Base-by-base conservation (phyloP, 2,329 filamentous ascomycete species). In the Aspergillus pseudoviridinutans region DNA sequence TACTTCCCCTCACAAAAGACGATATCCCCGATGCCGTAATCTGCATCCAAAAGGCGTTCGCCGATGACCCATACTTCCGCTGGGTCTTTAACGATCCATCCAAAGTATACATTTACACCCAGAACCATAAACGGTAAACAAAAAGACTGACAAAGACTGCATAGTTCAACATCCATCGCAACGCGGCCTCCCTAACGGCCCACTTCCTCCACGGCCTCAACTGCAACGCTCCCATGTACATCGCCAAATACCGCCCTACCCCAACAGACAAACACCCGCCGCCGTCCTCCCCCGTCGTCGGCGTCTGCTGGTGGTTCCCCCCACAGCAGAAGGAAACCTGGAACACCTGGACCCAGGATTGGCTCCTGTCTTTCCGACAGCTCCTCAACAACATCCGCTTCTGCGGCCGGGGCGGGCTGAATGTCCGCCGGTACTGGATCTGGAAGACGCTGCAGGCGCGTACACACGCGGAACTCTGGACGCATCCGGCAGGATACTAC, bases 301-400 rank as follows among this genome's bases (percentile, higher is more conserved):
- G 88, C 9, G 85, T 89, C 25, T 84, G 87, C 57, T 90, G 89
- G 82, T 91, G 88, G 88, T 76, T 89, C 54, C 80, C 80, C 0
- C 88, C 88, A 0, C 78, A 78, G 14, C 74, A 10, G 28, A 3
- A 10, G 9, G 9, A 10, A 29, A 29, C 28, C 28, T 29, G 87
- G 87, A 73, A 76, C 25, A 79, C 84, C 51, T 89, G 85, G 80
- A 68, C 82, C 1, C 84, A 87, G 56, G 76, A 76, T 56, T 90
- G 87, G 85, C 76, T 79, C n/a, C 76, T 91, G 14, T 90, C 85
- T 76, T 71, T 85, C 54, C 79, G 82, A 49, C 88, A 91, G 66
- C 76, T 88, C 14, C 74, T 79, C 12, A 89, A 87, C 81, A 90
- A 91, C 65, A 67, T 88, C 14, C 82, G 79, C 68, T 87, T 87